Percentiles rank a stretch among this genome's conserved stretches.
phyloP scores from a whole-genome alignment of 345 rosid genomes.

The Brassica carinata region DNA sequence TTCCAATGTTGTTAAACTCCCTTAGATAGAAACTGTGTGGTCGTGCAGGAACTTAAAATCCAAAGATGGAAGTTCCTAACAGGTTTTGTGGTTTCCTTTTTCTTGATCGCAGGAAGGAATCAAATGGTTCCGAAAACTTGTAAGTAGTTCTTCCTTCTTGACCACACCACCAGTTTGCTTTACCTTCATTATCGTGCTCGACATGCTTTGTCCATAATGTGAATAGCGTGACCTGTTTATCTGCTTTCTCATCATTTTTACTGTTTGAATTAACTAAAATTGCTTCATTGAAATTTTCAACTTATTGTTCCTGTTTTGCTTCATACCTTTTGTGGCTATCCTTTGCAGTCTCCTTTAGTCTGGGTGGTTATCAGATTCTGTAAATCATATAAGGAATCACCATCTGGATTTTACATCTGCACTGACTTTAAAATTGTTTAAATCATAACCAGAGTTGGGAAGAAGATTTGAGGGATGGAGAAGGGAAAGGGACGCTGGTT shows the following conservation, averaged over 20 bases:
- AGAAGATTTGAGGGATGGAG: constrained; percentile 51
- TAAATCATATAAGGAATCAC: constrained; percentile 4
- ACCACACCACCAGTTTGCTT: background rate
- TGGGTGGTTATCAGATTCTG: constrained; percentile 10
- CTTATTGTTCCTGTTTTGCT: background rate
- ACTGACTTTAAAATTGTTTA: constrained; percentile 32
- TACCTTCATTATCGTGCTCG: background rate
- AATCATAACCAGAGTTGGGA: constrained; percentile 60
- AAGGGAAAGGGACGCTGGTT: constrained; percentile 55
- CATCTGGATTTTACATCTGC: constrained; percentile 4
- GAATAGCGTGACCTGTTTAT: background rate
- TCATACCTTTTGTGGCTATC: background rate
- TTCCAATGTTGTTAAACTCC: constrained; percentile 8
- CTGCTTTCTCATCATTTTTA: background rate
- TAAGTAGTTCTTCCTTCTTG: constrained; percentile 47
- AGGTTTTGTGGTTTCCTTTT: constrained; percentile 21
- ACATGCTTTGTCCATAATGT: background rate
- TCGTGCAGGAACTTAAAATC: background rate
- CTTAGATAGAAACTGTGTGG: background rate
- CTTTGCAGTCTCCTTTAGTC: background rate
- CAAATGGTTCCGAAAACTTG: constrained; percentile 67
- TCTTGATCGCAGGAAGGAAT: constrained; percentile 57
- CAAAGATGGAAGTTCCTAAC: constrained; percentile 15
- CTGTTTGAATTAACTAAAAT: constrained; percentile 1
- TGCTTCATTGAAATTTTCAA: background rate